Evolutionary conservation across 1,139 yeast genomes (phyloP).

Genomic region (Hyphopichia khmerensis): DNA sequence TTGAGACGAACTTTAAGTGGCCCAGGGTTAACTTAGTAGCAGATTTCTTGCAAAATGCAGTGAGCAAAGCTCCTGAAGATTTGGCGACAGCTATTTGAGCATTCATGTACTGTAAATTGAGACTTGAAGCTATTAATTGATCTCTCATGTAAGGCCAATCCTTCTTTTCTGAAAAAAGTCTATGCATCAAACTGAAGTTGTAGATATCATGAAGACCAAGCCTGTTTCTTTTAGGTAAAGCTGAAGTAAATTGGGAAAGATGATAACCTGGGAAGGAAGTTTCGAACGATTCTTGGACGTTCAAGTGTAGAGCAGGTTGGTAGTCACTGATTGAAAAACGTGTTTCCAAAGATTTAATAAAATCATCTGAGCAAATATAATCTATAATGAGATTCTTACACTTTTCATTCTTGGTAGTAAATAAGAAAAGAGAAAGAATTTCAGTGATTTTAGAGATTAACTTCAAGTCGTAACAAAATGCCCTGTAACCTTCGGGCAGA

Average conservation of each 20-base stretch:
- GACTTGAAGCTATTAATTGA: constrained; percentile 58
- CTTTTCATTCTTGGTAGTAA: constrained; percentile 50
- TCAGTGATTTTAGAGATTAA: constrained; percentile 69
- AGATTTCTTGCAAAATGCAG: constrained; percentile 56
- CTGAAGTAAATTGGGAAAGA: constrained; percentile 55
- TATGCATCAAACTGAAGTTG: constrained; percentile 63
- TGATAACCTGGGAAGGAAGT: constrained; percentile 46
- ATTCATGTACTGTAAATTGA: constrained; percentile 61
- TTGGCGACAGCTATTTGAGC: constrained; percentile 71
- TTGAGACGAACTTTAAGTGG: constrained; percentile 45
- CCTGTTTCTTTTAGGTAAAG: constrained; percentile 44
- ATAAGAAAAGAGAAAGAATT: constrained; percentile 69
- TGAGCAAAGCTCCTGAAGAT: constrained; percentile 75
- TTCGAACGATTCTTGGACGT: constrained; percentile 45
- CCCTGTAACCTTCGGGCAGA: constrained; percentile 27
- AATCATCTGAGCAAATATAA: constrained; percentile 38
- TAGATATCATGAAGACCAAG: constrained; percentile 58
- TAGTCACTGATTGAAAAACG: constrained; percentile 31
- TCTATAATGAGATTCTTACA: constrained; percentile 43
- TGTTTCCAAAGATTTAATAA: constrained; percentile 28
- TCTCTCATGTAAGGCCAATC: constrained; percentile 53
- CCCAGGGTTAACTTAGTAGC: constrained; percentile 30
- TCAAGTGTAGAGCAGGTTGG: constrained; percentile 45
- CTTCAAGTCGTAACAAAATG: constrained; percentile 55
- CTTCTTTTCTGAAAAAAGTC: constrained; percentile 44